Base-by-base conservation (phyloP, 148 eudicot species). In the Linanthus parryae region DNA sequence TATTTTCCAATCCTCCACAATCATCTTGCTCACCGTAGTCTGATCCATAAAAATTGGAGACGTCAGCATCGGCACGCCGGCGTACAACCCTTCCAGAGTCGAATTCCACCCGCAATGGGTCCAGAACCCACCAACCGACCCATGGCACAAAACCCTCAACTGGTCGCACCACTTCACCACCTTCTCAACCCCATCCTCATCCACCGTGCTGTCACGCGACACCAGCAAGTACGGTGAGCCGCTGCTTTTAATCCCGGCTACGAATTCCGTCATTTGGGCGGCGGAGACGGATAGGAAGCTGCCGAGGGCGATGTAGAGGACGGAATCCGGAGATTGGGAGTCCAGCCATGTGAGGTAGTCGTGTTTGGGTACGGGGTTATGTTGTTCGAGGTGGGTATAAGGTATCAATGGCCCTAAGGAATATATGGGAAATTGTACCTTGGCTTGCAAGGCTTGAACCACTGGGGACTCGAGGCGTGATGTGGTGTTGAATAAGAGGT, bases 151-250 rank as follows among this genome's bases (percentile, higher is more conserved):
- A 2, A 73, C 74, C 54, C 25, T 61, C 61, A 64, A 33, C 38
- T 73, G 79, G 19, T 69, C 79, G 30, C 79, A 73, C 74, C 74
- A 73, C 8, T 24, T 29, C 26, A 73, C 52, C 21, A 65, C 44
- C 18, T 33, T n/a, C 2, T 66, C 62, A 3, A 12, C n/a, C 0
- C 35, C 58, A 0, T n/a, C n/a, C n/a, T n/a, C n/a, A n/a, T n/a
- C n/a, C n/a, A n/a, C n/a, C n/a, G n/a, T n/a, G n/a, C n/a, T n/a
- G 13, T 47, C 52, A 13, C 52, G 52, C 2, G 52, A 30, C 11
- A 47, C 52, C 0, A 47, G 10, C 28, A 47, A 47, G 8, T 13
- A 47, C 28, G 5, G n/a, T 9, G 28, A 30, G 15, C 33, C 33
- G 16, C 52, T 47, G 16, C 28, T 20, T 17, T 20, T 2, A 7